These are phyloP conservation scores for Pseudogymnoascus pannorum DNA, from an alignment of 2,329 filamentous ascomycete genomes.

Conservation along the genomic window DNA sequence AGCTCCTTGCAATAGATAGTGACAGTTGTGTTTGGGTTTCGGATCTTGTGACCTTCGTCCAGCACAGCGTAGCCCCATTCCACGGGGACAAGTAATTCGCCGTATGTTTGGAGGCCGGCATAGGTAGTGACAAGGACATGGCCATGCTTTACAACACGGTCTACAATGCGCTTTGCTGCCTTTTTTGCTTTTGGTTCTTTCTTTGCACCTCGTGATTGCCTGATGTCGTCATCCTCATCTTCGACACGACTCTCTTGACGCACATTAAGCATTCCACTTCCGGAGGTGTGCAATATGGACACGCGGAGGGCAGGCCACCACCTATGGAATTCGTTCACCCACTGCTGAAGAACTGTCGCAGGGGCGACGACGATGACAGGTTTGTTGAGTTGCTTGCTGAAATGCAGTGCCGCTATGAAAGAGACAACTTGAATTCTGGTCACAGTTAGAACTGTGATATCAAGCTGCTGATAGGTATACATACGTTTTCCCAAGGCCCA, in stretches of 20 bases:
- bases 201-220: slow-evolving; percentile 33
- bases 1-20: slow-evolving; percentile 94
- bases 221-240: slow-evolving; percentile 46
- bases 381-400: slow-evolving; percentile 75
- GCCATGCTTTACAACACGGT: slow-evolving; percentile 73
- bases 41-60: slow-evolving; percentile 96
- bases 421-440: slow-evolving; percentile 47
- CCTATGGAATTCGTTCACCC: slow-evolving; percentile 96
- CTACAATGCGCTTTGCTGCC: slow-evolving; percentile 71
- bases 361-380: slow-evolving; percentile 90
- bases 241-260: slow-evolving; percentile 53
- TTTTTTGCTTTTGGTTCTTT: slow-evolving; percentile 50
- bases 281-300: slow-evolving; percentile 89
- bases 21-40: slow-evolving; percentile 90
- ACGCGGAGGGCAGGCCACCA: slow-evolving; percentile 99
- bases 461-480: neutral
- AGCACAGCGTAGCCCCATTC: slow-evolving; percentile 92
- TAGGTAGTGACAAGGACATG: slow-evolving; percentile 96
- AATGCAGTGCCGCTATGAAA: slow-evolving; percentile 84
- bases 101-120: slow-evolving; percentile 88
- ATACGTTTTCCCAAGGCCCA: slow-evolving; percentile 91
- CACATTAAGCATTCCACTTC: slow-evolving; percentile 90
- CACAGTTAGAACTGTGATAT: slow-evolving; percentile 30
- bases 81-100: slow-evolving; percentile 70
- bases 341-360: slow-evolving; percentile 90